A percentile compares a stretch with the other conserved stretches of the same genome.
Evolutionary conservation across 306 rosid species (phyloP).

Genomic region (Vigna radiata): DNA sequence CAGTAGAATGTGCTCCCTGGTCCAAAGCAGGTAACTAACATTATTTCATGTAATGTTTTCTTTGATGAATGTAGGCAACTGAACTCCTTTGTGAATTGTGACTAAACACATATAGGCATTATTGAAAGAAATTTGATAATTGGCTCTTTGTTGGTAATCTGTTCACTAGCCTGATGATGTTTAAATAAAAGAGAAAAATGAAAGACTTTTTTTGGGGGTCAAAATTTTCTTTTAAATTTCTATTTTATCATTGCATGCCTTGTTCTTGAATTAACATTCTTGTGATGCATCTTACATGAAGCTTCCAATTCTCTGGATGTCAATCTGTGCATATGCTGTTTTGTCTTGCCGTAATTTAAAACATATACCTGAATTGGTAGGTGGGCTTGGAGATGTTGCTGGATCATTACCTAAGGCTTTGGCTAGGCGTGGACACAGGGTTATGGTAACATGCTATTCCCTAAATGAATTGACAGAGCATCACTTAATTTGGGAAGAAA

Average conservation of each 20-base stretch:
- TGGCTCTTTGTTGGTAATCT: background rate
- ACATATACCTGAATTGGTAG: slow-evolving; percentile 58
- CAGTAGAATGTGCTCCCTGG: slow-evolving; percentile 97
- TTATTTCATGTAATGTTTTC: slow-evolving; percentile 30
- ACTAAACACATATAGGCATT: slow-evolving; percentile 15
- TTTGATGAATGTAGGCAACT: slow-evolving; percentile 24
- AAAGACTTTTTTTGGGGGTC: background rate
- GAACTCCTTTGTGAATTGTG: background rate
- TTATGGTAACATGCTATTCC: slow-evolving; percentile 71
- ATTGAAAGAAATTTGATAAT: slow-evolving; percentile 13
- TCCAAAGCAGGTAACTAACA: slow-evolving; percentile 77
- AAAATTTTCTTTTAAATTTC: background rate
- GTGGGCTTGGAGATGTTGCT: slow-evolving; percentile 99
- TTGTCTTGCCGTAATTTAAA: slow-evolving; percentile 29
- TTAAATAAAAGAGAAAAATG: background rate
- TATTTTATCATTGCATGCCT: slow-evolving; percentile 20
- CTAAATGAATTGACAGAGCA: slow-evolving; percentile 18
- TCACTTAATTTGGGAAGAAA: slow-evolving; percentile 22
- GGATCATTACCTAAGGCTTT: slow-evolving; percentile 97
- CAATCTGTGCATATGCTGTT: slow-evolving; percentile 1
- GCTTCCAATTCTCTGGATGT: slow-evolving; percentile 1
- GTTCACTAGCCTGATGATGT: background rate
- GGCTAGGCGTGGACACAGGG: slow-evolving; percentile 99
- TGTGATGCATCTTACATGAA: slow-evolving; percentile 14
- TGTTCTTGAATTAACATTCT: slow-evolving; percentile 25